Conservation (phyloP, 2,329 filamentous ascomycete genomes). For the Alternaria sp. region DNA sequence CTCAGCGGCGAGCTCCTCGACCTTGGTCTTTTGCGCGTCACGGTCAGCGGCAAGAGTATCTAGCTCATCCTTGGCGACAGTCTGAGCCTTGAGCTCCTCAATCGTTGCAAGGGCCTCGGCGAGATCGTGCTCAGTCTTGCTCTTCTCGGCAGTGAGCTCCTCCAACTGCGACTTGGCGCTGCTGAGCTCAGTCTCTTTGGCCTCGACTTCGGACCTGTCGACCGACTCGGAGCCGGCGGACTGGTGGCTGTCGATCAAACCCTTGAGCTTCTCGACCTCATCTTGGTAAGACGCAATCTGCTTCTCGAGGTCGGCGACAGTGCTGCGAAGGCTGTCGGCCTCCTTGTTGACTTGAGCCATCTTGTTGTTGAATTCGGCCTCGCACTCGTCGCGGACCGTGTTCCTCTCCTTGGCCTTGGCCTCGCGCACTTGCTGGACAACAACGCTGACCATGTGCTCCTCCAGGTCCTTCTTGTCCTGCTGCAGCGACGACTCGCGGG, state of each 20-base stretch:
- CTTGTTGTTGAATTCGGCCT: slow-evolving; percentile 45
- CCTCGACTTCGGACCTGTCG: slow-evolving; percentile 38
- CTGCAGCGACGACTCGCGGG: slow-evolving; percentile 41
- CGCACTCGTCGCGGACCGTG: slow-evolving; percentile 48
- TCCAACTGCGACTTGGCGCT: slow-evolving; percentile 34
- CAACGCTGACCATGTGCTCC: slow-evolving; percentile 54
- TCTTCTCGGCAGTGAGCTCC: slow-evolving; percentile 24
- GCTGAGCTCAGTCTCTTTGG: slow-evolving; percentile 40
- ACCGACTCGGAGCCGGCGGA: slow-evolving; percentile 26
- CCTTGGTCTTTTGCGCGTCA: slow-evolving; percentile 32
- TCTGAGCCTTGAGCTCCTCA: slow-evolving; percentile 32
- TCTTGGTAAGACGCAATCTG: slow-evolving; percentile 41
- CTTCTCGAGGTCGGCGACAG: slow-evolving; percentile 37
- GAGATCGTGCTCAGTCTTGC: slow-evolving; percentile 28
- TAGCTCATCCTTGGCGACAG: slow-evolving; percentile 38
- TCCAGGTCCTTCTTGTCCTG: slow-evolving; percentile 53
- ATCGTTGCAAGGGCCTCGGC: slow-evolving; percentile 33
- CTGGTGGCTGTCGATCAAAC: slow-evolving; percentile 35
- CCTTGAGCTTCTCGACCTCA: slow-evolving; percentile 43
- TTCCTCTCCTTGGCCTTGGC: slow-evolving; percentile 50
- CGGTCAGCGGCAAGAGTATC: slow-evolving; percentile 39
- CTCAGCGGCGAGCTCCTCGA: slow-evolving; percentile 35
- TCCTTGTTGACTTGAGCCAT: slow-evolving; percentile 31
- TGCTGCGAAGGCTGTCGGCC: slow-evolving; percentile 26
- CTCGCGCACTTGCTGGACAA: slow-evolving; percentile 53